Evolutionary conservation across 140 eudicot species (phyloP).

Genomic region (Oenanthe javanica): DNA sequence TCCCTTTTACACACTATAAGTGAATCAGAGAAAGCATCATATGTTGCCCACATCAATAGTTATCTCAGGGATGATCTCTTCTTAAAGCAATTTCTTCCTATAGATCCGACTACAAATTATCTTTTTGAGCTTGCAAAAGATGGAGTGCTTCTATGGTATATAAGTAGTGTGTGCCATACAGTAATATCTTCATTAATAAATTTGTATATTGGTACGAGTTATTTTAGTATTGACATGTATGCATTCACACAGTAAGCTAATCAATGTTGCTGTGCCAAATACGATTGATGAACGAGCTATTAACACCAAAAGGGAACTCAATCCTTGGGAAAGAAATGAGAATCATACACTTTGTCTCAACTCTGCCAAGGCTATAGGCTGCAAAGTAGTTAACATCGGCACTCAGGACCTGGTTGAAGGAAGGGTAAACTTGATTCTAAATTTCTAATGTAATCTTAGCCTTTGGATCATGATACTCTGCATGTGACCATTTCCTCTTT

Average conservation of each 20-base stretch:
- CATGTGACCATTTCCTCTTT: neutral
- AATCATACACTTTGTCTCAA: conserved; percentile 21
- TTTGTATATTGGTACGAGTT: neutral
- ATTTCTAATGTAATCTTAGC: neutral
- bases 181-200: neutral
- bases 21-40: conserved; percentile 60
- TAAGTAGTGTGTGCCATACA: neutral
- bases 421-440: conserved; percentile 11
- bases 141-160: conserved; percentile 60
- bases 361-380: conserved; percentile 29
- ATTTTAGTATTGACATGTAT: conserved; percentile 5
- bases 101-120: conserved; percentile 51
- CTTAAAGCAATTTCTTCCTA: conserved; percentile 43
- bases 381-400: conserved; percentile 23
- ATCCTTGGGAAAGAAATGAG: conserved; percentile 65
- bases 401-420: conserved; percentile 23
- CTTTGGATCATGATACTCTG: neutral
- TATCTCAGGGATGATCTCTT: conserved; percentile 49
- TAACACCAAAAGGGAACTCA: conserved; percentile 50
- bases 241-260: conserved; percentile 61
- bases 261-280: conserved; percentile 66
- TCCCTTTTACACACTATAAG: conserved; percentile 58
- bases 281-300: conserved; percentile 71
- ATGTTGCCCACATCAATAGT: conserved; percentile 54
- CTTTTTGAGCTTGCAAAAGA: conserved; percentile 56